A percentile compares a stretch with the other conserved stretches of the same genome.
Conservation (phyloP, 306 rosid genomes). For the Prunus mongolica region DNA sequence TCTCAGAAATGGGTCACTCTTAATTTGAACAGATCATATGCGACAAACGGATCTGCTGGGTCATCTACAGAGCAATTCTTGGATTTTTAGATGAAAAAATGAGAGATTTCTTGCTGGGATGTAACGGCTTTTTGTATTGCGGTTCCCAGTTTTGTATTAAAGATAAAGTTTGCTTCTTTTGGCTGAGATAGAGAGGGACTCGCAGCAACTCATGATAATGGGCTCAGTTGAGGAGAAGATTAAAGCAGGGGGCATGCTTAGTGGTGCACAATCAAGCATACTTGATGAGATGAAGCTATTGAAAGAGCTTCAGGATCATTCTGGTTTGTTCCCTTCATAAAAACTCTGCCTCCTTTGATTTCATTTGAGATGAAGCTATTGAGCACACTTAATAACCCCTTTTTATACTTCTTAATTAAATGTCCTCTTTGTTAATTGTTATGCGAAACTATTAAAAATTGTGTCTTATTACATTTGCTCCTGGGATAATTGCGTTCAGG, state of each 20-base stretch:
- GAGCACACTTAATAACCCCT: background rate
- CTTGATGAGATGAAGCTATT: slow-evolving; percentile 80
- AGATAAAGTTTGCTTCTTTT: slow-evolving; percentile 31
- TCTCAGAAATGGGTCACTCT: slow-evolving; percentile 18
- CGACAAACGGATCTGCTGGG: no score
- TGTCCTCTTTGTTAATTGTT: background rate
- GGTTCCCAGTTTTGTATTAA: slow-evolving; percentile 25
- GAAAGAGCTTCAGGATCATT: slow-evolving; percentile 87
- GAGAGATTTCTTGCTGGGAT: slow-evolving; percentile 13
- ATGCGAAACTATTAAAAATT: background rate
- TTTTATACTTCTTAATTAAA: background rate
- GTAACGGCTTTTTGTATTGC: slow-evolving; percentile 2
- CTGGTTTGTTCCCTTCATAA: slow-evolving; percentile 41
- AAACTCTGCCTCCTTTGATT: background rate
- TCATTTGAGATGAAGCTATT: background rate
- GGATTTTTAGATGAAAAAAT: slow-evolving; percentile 9
- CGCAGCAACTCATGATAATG: slow-evolving; percentile 27
- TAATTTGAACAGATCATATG: slow-evolving; percentile 6
- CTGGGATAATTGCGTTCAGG: slow-evolving; percentile 42
- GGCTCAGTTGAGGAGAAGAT: slow-evolving; percentile 65
- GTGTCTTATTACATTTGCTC: background rate
- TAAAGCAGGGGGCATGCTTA: slow-evolving; percentile 43
- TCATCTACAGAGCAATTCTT: slow-evolving; percentile 5
- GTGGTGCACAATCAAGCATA: slow-evolving; percentile 45
- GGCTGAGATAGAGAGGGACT: slow-evolving; percentile 8